A percentile compares a stretch with the other conserved stretches of the same genome.
Conservation (phyloP, 345 rosid species). For the Cardiospermum halicacabum region DNA sequence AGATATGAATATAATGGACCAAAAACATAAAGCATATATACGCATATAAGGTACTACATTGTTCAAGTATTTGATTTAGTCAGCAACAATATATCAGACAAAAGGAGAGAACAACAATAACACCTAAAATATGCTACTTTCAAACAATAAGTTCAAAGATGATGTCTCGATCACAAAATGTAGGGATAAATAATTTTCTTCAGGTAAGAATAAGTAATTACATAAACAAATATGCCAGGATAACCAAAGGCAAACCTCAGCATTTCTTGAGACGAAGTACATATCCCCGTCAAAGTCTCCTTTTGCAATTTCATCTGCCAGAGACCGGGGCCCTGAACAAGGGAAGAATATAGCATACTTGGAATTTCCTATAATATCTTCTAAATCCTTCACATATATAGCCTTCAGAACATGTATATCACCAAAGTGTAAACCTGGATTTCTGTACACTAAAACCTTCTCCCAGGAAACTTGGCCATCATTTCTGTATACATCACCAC, state of each 20-base stretch:
- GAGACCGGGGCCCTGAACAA: constrained; percentile 53
- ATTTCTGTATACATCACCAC: constrained; percentile 34
- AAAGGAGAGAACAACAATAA: neutral
- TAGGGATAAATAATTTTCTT: neutral
- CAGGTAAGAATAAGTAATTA: neutral
- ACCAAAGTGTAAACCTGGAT: constrained; percentile 86
- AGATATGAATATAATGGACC: neutral
- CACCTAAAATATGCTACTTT: neutral
- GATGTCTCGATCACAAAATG: neutral
- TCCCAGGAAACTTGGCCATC: constrained; percentile 68
- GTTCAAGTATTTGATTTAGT: neutral
- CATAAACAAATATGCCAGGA: neutral
- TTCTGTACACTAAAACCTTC: constrained; percentile 64
- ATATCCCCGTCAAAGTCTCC: constrained; percentile 81
- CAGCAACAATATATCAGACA: neutral
- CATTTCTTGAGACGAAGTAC: constrained; percentile 71
- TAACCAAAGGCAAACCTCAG: constrained; percentile 43
- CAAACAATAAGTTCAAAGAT: neutral
- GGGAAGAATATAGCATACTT: constrained; percentile 78
- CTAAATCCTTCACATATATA: constrained; percentile 46
- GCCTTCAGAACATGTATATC: constrained; percentile 73
- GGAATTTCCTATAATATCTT: constrained; percentile 58
- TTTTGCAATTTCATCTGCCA: constrained; percentile 77
- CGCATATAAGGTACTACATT: neutral
- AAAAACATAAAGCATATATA: neutral